Evolutionary conservation across 257 asterid species (phyloP), one percentile per base, ranked within the genome.

Genomic region (Marsdenia floribunda): DNA sequence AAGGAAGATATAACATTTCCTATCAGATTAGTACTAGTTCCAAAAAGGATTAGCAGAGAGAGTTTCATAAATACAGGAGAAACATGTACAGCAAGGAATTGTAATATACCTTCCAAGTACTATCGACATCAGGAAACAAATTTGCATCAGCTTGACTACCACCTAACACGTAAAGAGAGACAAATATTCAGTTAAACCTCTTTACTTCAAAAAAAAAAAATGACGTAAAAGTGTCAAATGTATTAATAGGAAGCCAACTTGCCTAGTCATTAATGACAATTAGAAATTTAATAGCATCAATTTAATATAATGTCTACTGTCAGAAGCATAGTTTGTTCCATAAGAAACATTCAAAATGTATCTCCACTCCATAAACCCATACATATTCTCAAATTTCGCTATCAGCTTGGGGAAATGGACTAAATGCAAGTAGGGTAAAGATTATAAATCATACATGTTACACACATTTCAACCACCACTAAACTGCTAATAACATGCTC

Each of bases 51-150:
- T 57, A 42, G 29, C 29, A 37, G 26, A 14, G 11, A 73, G 46
- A 59, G 19, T 64, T 75, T 29, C 64, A 42, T 1, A 40, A 52
- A 54, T 6, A 5, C 0, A 26, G 12, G 44, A 24, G 40, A 21
- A 14, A 21, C 5, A 54, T 26, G 12, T 8, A 33, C 5, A 65
- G 3, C 13, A 18, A 57, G 49, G 10, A 10, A 5, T 21, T 19
- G 70, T 3, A 26, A 24, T 26, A 60, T 77, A 83, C 86, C 86
- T 87, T 93, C 97, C 98, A 93, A 78, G 93, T 78, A 86, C 98
- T 91, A 79, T 87, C 93, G 15, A 90, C 98, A 71, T 88, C 97
- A 24, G 98, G 98, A 77, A 93, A 93, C 83, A 93, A 65, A 82
- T 82, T 85, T 73, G 90, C 79, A 75, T 90, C 98, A 21, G 89